Evolutionary conservation across 768 basidiomycete species (phyloP), one percentile per base, ranked within the genome.

Genomic region (Termitomyces bulborhizus): DNA sequence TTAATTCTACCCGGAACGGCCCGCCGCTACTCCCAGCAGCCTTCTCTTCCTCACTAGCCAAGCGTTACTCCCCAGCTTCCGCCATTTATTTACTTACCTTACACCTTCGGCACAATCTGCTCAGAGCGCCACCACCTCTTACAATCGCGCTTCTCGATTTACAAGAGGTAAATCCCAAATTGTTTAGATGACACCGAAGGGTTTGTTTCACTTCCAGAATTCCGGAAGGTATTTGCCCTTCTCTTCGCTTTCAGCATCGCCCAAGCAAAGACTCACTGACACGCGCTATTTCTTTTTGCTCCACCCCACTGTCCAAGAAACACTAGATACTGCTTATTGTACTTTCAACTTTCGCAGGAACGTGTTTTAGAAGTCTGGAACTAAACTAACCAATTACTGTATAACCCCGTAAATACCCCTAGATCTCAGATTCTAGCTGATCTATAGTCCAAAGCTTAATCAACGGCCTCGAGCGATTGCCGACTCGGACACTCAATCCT

Each of bases 1-100:
- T 55, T 53, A 47, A 51, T 55, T 52, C 48, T 56, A 55, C 44
- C 58, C 56, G 59, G 51, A 58, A 59, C 60, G 58, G 60, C 53
- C 63, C 62, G 62, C 62, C 16, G 32, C 12, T 1, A 12, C 26
- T 40, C 4, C 36, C 11, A 37, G 15, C 13, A 15, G 42, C 27
- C 59, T 62, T 57, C 62, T 58, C 44, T 53, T 55, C 47, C 51
- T 52, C 41, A 24, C 52, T 51, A 32, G 53, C 42, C 51, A 54
- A 54, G 41, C 43, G 26, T 46, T 46, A 46, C 37, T 54, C 41
- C 41, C 8, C 21, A 55, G 44, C 45, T 57, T 60, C 53, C 50
- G 57, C 46, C 24, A 57, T 41, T 44, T 31, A 57, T 41, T 44
- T 31, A 41, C 47, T 41, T 34, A 29, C 43, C 6, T 40, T 18